These are phyloP conservation scores for Gossypium lobatum DNA, from an alignment of 441 rosid species.

Conservation along the genomic window DNA sequence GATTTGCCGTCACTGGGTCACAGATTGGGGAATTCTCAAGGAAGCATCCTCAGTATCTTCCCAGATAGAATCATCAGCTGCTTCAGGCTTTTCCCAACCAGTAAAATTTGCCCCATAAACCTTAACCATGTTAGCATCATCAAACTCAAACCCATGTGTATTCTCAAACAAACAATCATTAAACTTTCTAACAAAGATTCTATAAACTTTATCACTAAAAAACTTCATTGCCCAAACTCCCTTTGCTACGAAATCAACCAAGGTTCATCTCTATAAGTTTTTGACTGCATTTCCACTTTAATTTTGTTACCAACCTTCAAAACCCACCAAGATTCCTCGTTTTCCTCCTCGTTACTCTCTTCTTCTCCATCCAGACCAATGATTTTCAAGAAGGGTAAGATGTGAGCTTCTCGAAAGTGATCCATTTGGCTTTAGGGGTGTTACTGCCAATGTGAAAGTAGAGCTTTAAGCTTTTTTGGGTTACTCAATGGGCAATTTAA, in stretches of 20 bases:
- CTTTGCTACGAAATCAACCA: slow-evolving; percentile 74
- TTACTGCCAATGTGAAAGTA: too few species aligned
- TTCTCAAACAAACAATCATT: slow-evolving; percentile 85
- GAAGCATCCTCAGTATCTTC: slow-evolving; percentile 82
- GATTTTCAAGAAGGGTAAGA: slow-evolving; percentile 45
- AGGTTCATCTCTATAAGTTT: slow-evolving; percentile 62
- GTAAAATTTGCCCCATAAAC: slow-evolving; percentile 89
- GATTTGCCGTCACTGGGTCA: slow-evolving; percentile 51
- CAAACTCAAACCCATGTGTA: slow-evolving; percentile 63
- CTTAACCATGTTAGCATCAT: slow-evolving; percentile 66
- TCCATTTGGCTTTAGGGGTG: too few species aligned
- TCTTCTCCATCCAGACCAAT: slow-evolving; percentile 24
- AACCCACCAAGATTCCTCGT: slow-evolving; percentile 51
- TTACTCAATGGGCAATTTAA: not conserved
- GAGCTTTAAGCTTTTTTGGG: not conserved
- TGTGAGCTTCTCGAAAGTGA: slow-evolving; percentile 10
- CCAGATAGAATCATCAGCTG: slow-evolving; percentile 96
- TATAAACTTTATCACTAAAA: slow-evolving; percentile 48
- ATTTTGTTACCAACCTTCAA: slow-evolving; percentile 65
- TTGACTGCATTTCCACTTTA: slow-evolving; percentile 66
- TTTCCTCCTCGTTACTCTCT: slow-evolving; percentile 36
- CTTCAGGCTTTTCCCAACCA: slow-evolving; percentile 89
- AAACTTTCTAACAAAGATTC: slow-evolving; percentile 39
- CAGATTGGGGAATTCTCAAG: slow-evolving; percentile 50
- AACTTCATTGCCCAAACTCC: slow-evolving; percentile 94